Base-by-base conservation (phyloP, 176 grass and related monocot species). In the Chloris gayana region DNA sequence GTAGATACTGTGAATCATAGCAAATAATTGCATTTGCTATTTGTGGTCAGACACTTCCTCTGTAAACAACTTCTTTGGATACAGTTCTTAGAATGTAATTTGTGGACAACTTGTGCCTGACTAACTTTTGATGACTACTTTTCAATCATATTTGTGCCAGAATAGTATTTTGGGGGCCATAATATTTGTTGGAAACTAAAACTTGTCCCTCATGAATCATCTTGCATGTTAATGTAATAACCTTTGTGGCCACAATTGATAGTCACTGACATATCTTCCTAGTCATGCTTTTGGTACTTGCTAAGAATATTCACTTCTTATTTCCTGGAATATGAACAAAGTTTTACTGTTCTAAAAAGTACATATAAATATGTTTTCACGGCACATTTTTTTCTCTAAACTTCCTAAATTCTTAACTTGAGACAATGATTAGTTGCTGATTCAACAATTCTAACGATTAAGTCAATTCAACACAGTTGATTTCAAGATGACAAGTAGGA, bases 401-500 rank as follows among this genome's bases (percentile, higher is more conserved):
- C 60, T 82, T 12, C 59, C 11, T 72, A 32, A 85, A 46, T 85
- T 78, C 54, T 76, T 69, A 58, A 76, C 57, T 84, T 72, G 64
- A 72, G 35, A 72, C n/a, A 82, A 25, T 66, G 61, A 77, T 4
- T 75, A 59, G 50, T 58, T 70, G 7, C 32, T 64, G 33, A n/a
- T 85, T 89, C 34, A 86, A 82, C 32, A 82, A 78, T 91, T 88
- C 89, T 91, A 77, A 91, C 67, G 18, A 67, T 57, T 63, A 77
- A 85, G 78, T 91, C 67, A 80, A 88, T 91, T 88, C 33, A 49
- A 78, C 82, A 88, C 85, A 91, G 85, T 91, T 88, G 82, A 80
- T 86, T 84, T 91, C 82, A 87, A 89, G 92, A 94, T 94, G 92
- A 89, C 89, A 87, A 86, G 87, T 89, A 77, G 58, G 84, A 94